A percentile compares a stretch with the other conserved stretches of the same genome.
Evolutionary conservation across 257 asterid species (phyloP).

Genomic region (Solanum chilense): DNA sequence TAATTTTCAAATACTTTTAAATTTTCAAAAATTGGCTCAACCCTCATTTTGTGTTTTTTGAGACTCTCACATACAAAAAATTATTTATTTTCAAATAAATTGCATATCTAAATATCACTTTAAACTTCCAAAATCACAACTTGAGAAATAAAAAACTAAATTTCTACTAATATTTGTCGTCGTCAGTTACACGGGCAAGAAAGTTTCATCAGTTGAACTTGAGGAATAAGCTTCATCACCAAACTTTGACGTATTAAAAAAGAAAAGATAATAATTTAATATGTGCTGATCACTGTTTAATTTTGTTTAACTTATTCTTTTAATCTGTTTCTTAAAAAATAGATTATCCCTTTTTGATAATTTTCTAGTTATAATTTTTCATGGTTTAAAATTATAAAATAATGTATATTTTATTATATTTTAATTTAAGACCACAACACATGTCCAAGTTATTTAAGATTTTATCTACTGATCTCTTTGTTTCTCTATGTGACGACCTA

Average conservation of each 20-base stretch:
- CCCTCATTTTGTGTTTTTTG: background rate
- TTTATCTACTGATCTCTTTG: background rate
- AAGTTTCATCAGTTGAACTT: background rate
- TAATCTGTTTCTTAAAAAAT: too few relatives aligned
- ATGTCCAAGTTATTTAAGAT: background rate
- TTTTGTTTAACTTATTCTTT: background rate
- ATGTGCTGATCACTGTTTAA: background rate
- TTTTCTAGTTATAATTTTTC: too few relatives aligned
- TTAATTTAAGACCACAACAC: too few relatives aligned
- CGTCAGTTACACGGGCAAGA: background rate
- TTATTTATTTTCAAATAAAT: background rate
- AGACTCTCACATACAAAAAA: background rate
- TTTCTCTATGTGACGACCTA: background rate
- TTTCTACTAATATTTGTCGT: background rate
- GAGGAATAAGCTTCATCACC: background rate
- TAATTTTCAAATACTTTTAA: background rate
- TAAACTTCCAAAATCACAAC: background rate
- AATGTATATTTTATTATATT: too few relatives aligned
- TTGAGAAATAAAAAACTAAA: background rate
- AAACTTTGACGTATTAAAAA: background rate
- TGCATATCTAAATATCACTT: background rate
- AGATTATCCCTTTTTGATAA: background rate
- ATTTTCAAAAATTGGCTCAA: too few relatives aligned
- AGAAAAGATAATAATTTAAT: background rate
- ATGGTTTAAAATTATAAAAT: too few relatives aligned